Evolutionary conservation across 805 yeast species (phyloP).

Genomic region (Hyphopichia homilentoma): DNA sequence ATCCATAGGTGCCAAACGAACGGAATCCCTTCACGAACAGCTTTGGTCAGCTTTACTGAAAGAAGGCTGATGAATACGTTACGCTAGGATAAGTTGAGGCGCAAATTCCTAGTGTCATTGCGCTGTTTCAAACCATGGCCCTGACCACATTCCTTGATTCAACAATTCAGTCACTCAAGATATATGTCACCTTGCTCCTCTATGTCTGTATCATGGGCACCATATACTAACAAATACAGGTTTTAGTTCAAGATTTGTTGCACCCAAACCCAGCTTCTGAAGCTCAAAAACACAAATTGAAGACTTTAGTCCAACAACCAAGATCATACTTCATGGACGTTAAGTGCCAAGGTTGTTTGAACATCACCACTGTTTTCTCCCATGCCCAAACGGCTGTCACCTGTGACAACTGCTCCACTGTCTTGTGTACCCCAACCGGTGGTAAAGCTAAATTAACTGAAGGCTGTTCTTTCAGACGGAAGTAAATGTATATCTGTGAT

Average conservation of each 20-base stretch:
- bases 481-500: constrained; percentile 15
- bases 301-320: constrained; percentile 38
- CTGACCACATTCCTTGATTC: too few species aligned
- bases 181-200: too few species aligned
- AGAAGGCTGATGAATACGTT: too few species aligned
- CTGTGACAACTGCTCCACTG: constrained; percentile 39
- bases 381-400: constrained; percentile 43
- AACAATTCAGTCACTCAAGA: too few species aligned
- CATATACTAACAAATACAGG: constrained; percentile 16
- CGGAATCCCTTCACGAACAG: too few species aligned
- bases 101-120: too few species aligned
- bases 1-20: neutral
- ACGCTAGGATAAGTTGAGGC: too few species aligned
- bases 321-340: constrained; percentile 42
- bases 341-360: constrained; percentile 40
- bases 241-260: constrained; percentile 43
- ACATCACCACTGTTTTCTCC: constrained; percentile 39
- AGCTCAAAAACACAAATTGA: constrained; percentile 35
- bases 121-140: too few species aligned
- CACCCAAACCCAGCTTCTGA: constrained; percentile 38
- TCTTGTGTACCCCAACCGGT: constrained; percentile 40
- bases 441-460: constrained; percentile 43
- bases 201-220: too few species aligned
- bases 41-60: too few species aligned
- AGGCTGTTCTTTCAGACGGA: constrained; percentile 40